Evolutionary conservation across 345 rosid genomes (phyloP).

Genomic region (Euclidium syriacum): DNA sequence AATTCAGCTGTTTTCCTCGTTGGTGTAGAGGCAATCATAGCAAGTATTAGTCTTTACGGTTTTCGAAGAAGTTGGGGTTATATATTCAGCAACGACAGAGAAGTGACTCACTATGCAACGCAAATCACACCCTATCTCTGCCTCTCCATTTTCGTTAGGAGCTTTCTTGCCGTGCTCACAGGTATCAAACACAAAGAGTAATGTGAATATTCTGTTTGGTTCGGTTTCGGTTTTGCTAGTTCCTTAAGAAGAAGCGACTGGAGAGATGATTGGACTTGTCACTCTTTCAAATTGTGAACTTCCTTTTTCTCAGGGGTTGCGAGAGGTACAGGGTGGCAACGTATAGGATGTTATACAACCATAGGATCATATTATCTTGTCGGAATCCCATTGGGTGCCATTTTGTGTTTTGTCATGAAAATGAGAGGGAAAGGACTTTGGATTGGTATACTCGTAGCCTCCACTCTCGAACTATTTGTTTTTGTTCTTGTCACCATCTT

Average conservation of each 20-base stretch:
- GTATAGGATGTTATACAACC: conserved; percentile 41
- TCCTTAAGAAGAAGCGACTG: too few relatives aligned
- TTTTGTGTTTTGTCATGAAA: too few relatives aligned
- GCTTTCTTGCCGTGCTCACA: conserved; percentile 22
- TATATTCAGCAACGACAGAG: conserved; percentile 22
- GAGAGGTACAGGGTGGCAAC: conserved; percentile 52
- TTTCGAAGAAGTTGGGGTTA: conserved; percentile 23
- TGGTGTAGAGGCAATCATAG: conserved; percentile 12
- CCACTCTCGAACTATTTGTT: conserved; percentile 25
- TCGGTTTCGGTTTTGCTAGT: too few relatives aligned
- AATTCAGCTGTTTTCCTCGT: background rate
- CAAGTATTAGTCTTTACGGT: conserved; percentile 10
- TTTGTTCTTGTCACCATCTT: conserved; percentile 31
- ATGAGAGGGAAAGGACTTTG: too few relatives aligned
- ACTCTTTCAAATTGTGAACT: too few relatives aligned
- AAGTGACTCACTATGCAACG: conserved; percentile 26
- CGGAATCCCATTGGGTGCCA: too few relatives aligned
- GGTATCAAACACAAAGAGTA: conserved; percentile 22
- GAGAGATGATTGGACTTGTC: too few relatives aligned
- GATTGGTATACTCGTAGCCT: conserved; percentile 37
- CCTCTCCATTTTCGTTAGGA: conserved; percentile 14
- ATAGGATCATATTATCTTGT: conserved; percentile 42
- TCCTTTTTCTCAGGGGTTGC: conserved; percentile 36
- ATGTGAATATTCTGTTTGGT: too few relatives aligned
- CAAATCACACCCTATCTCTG: conserved; percentile 17